Evolutionary conservation across 2,329 filamentous ascomycete genomes (phyloP).

Genomic region (Pseudonectria foliicola): DNA sequence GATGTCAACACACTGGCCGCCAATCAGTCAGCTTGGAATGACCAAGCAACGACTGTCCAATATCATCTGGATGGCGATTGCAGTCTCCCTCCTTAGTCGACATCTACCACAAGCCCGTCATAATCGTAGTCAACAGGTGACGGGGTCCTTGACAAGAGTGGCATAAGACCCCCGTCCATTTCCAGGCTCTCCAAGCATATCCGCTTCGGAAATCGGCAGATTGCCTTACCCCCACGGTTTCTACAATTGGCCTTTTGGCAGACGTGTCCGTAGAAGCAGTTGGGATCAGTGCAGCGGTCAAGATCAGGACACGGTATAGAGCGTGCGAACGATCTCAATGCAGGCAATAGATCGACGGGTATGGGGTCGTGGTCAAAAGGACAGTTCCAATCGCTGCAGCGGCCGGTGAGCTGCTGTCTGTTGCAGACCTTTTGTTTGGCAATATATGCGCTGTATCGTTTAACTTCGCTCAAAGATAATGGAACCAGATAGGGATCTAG

Average conservation of each 20-base stretch:
- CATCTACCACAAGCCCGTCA: too few relatives aligned
- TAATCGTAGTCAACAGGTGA: too few relatives aligned
- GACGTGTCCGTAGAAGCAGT: constrained; percentile 15
- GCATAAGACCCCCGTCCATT: too few relatives aligned
- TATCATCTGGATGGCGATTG: too few relatives aligned
- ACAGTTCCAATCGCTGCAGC: constrained; percentile 11
- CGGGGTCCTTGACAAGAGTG: too few relatives aligned
- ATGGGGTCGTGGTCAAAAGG: constrained; percentile 14
- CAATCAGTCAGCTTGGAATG: too few relatives aligned
- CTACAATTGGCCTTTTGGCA: constrained; percentile 15
- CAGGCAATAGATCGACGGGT: constrained; percentile 10
- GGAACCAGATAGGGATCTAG: constrained; percentile 10
- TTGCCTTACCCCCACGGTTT: constrained; percentile 11
- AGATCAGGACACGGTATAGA: constrained; percentile 12
- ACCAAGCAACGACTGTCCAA: too few relatives aligned
- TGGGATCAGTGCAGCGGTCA: constrained; percentile 9
- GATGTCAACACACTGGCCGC: too few relatives aligned
- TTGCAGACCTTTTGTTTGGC: constrained; percentile 14
- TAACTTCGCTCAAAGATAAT: constrained; percentile 7
- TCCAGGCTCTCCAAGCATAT: too few relatives aligned
- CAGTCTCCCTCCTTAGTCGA: too few relatives aligned
- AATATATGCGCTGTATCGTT: constrained; percentile 9
- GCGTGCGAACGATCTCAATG: constrained; percentile 9
- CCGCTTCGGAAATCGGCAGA: constrained; percentile 16
- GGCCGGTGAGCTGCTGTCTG: constrained; percentile 10